phyloP scores from a whole-genome alignment of 257 asterid species.

The Solanum bulbocastanum region DNA sequence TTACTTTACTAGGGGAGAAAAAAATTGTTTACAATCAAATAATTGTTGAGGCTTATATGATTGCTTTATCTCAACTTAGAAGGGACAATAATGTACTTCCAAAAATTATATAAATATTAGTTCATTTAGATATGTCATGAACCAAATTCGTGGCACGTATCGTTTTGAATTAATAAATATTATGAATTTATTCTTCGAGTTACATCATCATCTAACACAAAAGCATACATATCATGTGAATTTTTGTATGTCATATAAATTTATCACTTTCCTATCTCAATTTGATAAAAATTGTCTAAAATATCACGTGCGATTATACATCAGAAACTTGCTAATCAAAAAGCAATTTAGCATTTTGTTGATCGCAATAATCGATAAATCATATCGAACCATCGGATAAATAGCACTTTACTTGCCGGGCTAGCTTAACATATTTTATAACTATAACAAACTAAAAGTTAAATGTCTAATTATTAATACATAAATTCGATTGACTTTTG shows the following conservation, averaged over 20 bases:
- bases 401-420: not conserved
- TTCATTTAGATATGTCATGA: not conserved
- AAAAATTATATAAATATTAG: not conserved
- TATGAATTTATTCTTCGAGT: not conserved
- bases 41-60: not conserved
- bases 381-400: not conserved
- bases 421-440: not conserved
- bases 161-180: not conserved
- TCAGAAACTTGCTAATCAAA: not conserved
- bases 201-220: accelerated
- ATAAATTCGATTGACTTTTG: not conserved
- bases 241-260: not conserved
- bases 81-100: not conserved
- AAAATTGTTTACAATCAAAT: not conserved
- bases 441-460: not conserved
- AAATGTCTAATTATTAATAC: not conserved
- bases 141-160: not conserved
- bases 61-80: not conserved
- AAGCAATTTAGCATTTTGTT: not conserved
- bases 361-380: not conserved
- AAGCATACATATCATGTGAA: not conserved
- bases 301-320: not conserved
- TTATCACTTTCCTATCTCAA: not conserved
- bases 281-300: accelerated
- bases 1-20: not conserved